phyloP scores from a whole-genome alignment of 2,329 filamentous ascomycete species.

The Ophiostoma sp. region DNA sequence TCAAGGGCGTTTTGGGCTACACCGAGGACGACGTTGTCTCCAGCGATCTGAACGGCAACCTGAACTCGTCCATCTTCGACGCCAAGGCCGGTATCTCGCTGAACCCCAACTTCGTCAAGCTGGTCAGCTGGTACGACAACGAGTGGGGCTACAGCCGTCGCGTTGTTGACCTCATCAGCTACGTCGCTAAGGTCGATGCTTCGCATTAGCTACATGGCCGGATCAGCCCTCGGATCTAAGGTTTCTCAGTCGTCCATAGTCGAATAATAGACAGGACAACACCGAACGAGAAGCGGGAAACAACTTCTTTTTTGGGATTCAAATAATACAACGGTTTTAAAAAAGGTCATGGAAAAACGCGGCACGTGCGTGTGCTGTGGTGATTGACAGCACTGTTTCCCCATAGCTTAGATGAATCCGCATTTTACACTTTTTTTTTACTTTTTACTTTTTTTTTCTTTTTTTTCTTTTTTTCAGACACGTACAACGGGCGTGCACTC shows the following conservation, averaged over 20 bases:
- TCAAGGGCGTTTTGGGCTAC: constrained; percentile 92
- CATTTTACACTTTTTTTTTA: background rate
- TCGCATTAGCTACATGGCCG: constrained; percentile 45
- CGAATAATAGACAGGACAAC: background rate
- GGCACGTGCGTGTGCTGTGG: constrained; percentile 1
- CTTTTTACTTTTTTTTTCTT: background rate
- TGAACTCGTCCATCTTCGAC: constrained; percentile 96
- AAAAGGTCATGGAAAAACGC: background rate
- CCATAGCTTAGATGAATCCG: constrained; percentile 16
- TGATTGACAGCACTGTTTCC: constrained; percentile 18
- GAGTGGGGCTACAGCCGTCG: constrained; percentile 99
- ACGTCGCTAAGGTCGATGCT: constrained; percentile 76
- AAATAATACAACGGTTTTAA: background rate
- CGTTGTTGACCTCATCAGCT: constrained; percentile 78
- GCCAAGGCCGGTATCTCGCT: constrained; percentile 98
- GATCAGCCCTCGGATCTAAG: constrained; percentile 24
- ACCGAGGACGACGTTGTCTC: constrained; percentile 98
- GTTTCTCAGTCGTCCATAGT: background rate
- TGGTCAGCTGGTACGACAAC: constrained; percentile 98
- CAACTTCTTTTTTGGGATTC: background rate
- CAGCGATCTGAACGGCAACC: constrained; percentile 88
- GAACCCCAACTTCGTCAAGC: constrained; percentile 98
- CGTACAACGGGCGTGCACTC: constrained; percentile 1
- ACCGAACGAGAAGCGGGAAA: background rate
- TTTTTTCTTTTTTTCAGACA: background rate